Evolutionary conservation across 192 early-diverging fungal species (phyloP).

Genomic region (Allomyces macrogynus): DNA sequence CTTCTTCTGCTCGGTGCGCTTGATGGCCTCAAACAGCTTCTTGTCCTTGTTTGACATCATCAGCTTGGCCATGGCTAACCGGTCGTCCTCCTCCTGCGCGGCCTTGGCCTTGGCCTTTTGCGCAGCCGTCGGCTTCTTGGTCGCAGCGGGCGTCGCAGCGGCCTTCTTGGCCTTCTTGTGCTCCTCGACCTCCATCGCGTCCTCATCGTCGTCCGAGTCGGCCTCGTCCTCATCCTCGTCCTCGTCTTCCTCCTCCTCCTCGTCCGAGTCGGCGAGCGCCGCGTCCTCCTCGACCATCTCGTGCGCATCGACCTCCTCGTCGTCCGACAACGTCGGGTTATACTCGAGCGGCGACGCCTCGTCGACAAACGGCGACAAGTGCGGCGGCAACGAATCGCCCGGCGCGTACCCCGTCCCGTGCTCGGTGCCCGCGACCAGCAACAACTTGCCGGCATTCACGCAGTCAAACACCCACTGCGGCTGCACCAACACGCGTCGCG

Average conservation of each 20-base stretch:
- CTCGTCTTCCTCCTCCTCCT: slow-evolving; percentile 45
- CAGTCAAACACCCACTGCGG: slow-evolving; percentile 98
- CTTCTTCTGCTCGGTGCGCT: slow-evolving; percentile 50
- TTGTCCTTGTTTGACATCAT: slow-evolving; percentile 76
- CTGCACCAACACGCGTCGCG: slow-evolving; percentile 61
- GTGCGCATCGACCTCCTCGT: slow-evolving; percentile 56
- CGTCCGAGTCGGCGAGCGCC: slow-evolving; percentile 74
- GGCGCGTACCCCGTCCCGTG: slow-evolving; percentile 41
- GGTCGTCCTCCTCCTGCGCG: slow-evolving; percentile 37
- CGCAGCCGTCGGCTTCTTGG: slow-evolving; percentile 30
- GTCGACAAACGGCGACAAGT: slow-evolving; percentile 83
- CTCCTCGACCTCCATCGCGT: slow-evolving; percentile 63
- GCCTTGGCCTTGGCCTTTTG: slow-evolving; percentile 10
- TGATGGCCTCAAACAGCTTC: slow-evolving; percentile 57
- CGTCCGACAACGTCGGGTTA: slow-evolving; percentile 62
- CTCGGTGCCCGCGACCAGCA: slow-evolving; percentile 17
- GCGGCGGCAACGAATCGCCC: slow-evolving; percentile 69
- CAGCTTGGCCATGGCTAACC: slow-evolving; percentile 49
- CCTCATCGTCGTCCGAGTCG: slow-evolving; percentile 53
- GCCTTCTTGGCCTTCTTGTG: slow-evolving; percentile 14
- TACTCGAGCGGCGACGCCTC: slow-evolving; percentile 77
- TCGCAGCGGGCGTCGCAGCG: slow-evolving; percentile 2
- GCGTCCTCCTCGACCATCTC: slow-evolving; percentile 60
- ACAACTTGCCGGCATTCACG: slow-evolving; percentile 62
- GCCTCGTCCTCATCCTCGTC: slow-evolving; percentile 45